Evolutionary conservation across 2,329 filamentous ascomycete species (phyloP).

Genomic region (Elsinoe australis): DNA sequence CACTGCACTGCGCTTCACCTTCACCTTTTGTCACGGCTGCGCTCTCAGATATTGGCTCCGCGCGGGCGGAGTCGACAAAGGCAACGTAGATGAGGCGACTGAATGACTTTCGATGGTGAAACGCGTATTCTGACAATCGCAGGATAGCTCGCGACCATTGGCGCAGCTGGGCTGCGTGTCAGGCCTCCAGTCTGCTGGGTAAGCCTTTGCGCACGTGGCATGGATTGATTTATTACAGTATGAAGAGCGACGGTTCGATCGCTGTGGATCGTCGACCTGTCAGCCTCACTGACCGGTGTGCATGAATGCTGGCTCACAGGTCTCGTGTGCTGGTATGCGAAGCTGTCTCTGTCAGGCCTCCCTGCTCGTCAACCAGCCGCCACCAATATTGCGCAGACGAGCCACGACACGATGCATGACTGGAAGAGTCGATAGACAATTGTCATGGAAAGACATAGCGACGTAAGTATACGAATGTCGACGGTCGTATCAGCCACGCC

Average conservation of each 20-base stretch:
- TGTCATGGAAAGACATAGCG: not conserved
- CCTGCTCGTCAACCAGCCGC: too few relatives aligned
- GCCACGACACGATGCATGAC: too few relatives aligned
- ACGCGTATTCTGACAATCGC: too few relatives aligned
- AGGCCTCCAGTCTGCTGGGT: not conserved
- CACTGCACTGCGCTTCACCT: too few relatives aligned
- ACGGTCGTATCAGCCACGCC: slow-evolving; percentile 10
- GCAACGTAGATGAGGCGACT: not conserved
- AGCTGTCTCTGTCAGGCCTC: too few relatives aligned
- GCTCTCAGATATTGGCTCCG: slow-evolving; percentile 4
- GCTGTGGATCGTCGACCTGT: slow-evolving; percentile 6
- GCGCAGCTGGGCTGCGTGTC: too few relatives aligned
- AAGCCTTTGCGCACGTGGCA: not conserved
- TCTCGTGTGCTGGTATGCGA: too few relatives aligned
- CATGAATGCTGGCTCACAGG: not conserved
- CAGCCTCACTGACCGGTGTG: slow-evolving; percentile 2
- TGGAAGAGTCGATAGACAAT: too few relatives aligned
- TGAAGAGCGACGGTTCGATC: too few relatives aligned
- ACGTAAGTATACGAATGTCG: not conserved
- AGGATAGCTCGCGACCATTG: too few relatives aligned
- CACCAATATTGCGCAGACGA: too few relatives aligned
- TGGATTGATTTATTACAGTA: too few relatives aligned
- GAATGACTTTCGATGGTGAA: not conserved
- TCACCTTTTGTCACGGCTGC: not conserved
- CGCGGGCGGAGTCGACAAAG: slow-evolving; percentile 4